These are phyloP conservation scores for Effrenium voratum DNA, from an alignment of 73 alveolate genomes.

Conservation along the genomic window DNA sequence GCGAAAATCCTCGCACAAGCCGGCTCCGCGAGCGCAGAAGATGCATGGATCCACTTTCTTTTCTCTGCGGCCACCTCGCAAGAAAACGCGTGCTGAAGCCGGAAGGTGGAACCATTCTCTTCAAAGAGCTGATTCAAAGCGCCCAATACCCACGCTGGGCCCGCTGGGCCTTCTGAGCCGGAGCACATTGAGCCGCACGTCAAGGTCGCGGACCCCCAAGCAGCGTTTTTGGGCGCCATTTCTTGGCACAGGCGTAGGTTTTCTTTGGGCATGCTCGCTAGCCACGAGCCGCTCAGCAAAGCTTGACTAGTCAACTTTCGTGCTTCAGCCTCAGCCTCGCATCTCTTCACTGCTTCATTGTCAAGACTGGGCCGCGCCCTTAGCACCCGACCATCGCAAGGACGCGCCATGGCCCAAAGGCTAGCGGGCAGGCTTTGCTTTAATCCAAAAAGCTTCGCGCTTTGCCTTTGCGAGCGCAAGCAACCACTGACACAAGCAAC, in stretches of 20 bases:
- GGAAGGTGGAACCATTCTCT: neutral
- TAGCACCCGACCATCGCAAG: constrained; percentile 7
- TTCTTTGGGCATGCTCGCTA: neutral
- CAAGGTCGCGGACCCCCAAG: neutral
- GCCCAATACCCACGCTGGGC: neutral
- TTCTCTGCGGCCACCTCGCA: constrained; percentile 13
- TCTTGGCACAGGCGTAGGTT: neutral
- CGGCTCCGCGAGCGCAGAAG: constrained; percentile 50
- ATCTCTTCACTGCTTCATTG: neutral
- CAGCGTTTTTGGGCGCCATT: neutral
- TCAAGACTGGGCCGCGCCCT: constrained; percentile 7
- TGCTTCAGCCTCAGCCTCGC: neutral
- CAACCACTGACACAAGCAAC: too few species aligned
- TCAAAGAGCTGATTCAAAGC: neutral
- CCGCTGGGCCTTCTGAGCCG: constrained; percentile 58
- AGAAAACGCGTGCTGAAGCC: neutral
- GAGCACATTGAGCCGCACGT: constrained; percentile 40
- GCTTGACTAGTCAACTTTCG: neutral
- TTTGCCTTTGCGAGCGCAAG: too few species aligned
- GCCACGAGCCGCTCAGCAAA: constrained; percentile 14
- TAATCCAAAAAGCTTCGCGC: neutral
- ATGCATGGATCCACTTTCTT: constrained; percentile 28
- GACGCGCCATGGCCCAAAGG: too few species aligned
- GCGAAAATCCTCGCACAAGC: neutral
- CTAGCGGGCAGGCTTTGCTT: neutral